A percentile compares a stretch with the other conserved stretches of the same genome.
These are phyloP conservation scores for Hydrangea macrophylla DNA, from an alignment of 148 eudicot genomes.

Conservation along the genomic window DNA sequence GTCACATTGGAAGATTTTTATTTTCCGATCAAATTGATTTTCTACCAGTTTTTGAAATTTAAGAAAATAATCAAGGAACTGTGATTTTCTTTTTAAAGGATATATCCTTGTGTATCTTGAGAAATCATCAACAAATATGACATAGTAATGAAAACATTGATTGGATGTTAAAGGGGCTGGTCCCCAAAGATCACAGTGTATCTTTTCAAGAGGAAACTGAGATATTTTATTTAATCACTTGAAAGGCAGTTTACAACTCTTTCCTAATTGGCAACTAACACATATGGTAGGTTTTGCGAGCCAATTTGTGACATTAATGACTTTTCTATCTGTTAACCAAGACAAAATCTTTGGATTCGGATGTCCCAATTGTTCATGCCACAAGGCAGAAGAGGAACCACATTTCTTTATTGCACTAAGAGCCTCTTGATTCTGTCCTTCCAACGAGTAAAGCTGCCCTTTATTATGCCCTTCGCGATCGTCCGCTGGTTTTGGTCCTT, in stretches of 20 bases:
- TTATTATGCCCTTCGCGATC: background rate
- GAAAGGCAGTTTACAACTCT: background rate
- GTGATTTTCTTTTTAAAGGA: constrained; percentile 6
- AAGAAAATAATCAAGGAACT: background rate
- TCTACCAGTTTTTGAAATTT: background rate
- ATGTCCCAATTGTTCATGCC: background rate
- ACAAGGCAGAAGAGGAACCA: background rate
- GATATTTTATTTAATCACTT: background rate
- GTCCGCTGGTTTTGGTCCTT: background rate
- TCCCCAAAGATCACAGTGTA: constrained; percentile 5
- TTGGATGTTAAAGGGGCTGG: background rate
- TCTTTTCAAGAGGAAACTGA: background rate
- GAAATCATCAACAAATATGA: too few relatives aligned
- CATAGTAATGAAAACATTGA: background rate
- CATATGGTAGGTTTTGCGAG: background rate
- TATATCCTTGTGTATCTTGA: too few relatives aligned
- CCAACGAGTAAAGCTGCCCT: background rate
- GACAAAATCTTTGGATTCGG: too few relatives aligned
- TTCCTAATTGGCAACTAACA: constrained; percentile 8
- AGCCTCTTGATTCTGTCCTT: background rate
- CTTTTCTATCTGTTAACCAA: too few relatives aligned
- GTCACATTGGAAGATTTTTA: too few relatives aligned
- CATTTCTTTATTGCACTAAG: background rate
- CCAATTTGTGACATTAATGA: background rate
- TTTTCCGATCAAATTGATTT: too few relatives aligned